phyloP scores from a whole-genome alignment of 805 yeast genomes.

The Starmerella bacillaris region DNA sequence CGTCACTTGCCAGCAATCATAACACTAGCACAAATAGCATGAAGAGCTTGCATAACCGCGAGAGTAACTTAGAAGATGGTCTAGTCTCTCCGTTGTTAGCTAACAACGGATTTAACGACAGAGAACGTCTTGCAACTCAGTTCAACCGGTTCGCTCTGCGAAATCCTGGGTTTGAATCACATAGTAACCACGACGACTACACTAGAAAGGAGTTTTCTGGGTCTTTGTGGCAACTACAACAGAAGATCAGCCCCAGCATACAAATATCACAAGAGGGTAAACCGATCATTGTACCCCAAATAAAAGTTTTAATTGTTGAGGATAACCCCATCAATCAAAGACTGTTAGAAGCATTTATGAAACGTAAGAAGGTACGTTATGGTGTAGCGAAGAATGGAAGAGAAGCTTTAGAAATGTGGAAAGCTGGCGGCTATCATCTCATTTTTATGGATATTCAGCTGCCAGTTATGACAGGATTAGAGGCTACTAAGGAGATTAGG shows the following conservation, averaged over 20 bases:
- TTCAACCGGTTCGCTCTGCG: not conserved
- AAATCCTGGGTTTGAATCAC: not conserved
- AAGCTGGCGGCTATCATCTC: slow-evolving; percentile 81
- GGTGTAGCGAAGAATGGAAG: slow-evolving; percentile 82
- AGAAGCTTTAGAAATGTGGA: slow-evolving; percentile 91
- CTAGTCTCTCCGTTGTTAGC: not conserved
- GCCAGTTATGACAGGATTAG: slow-evolving; percentile 90
- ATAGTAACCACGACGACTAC: not conserved
- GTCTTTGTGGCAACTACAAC: slow-evolving; percentile 5
- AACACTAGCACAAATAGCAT: not conserved
- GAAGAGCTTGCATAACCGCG: not conserved
- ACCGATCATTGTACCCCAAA: slow-evolving; percentile 52
- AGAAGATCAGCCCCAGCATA: slow-evolving; percentile 4
- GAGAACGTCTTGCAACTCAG: not conserved
- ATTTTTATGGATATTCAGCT: slow-evolving; percentile 94
- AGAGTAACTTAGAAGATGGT: not conserved
- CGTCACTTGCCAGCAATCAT: not conserved
- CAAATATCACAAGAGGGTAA: slow-evolving; percentile 5
- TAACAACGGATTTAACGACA: not conserved
- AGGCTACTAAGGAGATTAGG: slow-evolving; percentile 83
- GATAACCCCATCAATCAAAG: slow-evolving; percentile 90
- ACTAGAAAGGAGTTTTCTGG: not conserved
- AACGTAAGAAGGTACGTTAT: slow-evolving; percentile 67
- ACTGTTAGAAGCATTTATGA: slow-evolving; percentile 72
- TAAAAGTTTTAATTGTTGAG: slow-evolving; percentile 83